Evolutionary conservation across 305 asterid species (phyloP).

Genomic region (Fraxinus albicans): DNA sequence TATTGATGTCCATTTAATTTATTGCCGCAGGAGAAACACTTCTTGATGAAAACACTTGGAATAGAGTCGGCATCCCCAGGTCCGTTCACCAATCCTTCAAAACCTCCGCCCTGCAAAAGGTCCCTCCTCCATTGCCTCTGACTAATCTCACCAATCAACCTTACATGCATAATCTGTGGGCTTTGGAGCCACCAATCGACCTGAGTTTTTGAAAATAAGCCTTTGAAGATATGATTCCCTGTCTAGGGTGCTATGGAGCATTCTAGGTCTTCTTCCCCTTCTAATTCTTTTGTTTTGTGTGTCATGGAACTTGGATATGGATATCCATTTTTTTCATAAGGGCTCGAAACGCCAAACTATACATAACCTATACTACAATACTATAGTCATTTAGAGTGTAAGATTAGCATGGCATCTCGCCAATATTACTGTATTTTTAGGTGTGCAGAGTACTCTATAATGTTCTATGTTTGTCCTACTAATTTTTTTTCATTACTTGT

Average conservation of each 20-base stretch:
- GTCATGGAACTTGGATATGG: constrained; percentile 58
- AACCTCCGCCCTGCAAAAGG: constrained; percentile 93
- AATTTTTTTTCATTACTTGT: constrained; percentile 25
- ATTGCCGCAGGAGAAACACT: constrained; percentile 84
- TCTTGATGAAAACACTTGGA: constrained; percentile 90
- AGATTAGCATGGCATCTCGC: constrained; percentile 73
- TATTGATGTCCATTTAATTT: neutral
- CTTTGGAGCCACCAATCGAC: constrained; percentile 39
- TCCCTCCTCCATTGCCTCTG: constrained; percentile 94
- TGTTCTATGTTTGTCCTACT: constrained; percentile 32
- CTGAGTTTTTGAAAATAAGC: constrained; percentile 68
- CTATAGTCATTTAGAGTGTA: constrained; percentile 46
- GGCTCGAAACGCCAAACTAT: constrained; percentile 75
- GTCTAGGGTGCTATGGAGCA: constrained; percentile 68
- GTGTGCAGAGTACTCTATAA: constrained; percentile 48
- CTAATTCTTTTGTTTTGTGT: constrained; percentile 61
- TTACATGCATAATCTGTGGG: constrained; percentile 17
- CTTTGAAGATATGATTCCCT: constrained; percentile 62
- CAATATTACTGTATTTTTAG: constrained; percentile 45
- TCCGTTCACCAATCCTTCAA: constrained; percentile 53
- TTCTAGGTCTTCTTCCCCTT: constrained; percentile 45
- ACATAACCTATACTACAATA: constrained; percentile 59
- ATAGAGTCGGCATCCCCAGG: constrained; percentile 62
- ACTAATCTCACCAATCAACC: constrained; percentile 33
- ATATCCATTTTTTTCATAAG: constrained; percentile 48